Conservation (phyloP, 2,329 filamentous ascomycete genomes). For the Eutypella sp. region DNA sequence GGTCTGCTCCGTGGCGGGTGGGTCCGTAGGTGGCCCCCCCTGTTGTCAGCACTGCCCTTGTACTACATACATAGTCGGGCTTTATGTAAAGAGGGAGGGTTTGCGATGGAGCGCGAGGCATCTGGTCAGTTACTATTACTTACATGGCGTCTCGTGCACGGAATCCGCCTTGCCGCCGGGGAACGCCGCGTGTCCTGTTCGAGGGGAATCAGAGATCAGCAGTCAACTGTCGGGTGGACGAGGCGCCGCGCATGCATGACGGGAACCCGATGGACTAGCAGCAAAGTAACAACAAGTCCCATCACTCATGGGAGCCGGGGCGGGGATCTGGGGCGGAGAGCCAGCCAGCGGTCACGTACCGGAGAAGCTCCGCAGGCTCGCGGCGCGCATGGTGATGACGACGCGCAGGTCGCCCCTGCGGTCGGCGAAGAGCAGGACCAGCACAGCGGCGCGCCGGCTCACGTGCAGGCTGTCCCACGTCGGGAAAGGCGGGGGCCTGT, state of each 20-base stretch:
- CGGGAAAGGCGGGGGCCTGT: slow-evolving; percentile 55
- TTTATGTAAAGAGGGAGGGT: too few relatives aligned
- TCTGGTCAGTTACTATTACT: slow-evolving; percentile 15
- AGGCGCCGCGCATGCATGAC: slow-evolving; percentile 61
- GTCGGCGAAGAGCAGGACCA: slow-evolving; percentile 86
- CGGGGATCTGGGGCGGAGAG: not conserved
- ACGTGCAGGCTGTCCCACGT: slow-evolving; percentile 58
- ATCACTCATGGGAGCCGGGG: too few relatives aligned
- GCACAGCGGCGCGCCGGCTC: slow-evolving; percentile 73
- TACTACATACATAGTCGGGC: not conserved
- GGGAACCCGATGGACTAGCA: too few relatives aligned
- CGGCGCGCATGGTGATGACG: slow-evolving; percentile 64
- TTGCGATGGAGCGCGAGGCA: too few relatives aligned
- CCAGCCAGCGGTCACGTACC: slow-evolving; percentile 32
- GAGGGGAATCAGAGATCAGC: slow-evolving; percentile 2
- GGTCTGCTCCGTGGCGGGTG: slow-evolving; percentile 41
- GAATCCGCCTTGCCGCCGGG: slow-evolving; percentile 71
- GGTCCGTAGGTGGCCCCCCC: not conserved
- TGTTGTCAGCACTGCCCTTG: not conserved
- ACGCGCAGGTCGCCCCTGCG: slow-evolving; percentile 70
- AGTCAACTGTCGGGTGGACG: slow-evolving; percentile 38
- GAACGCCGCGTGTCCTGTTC: slow-evolving; percentile 68
- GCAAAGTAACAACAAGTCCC: too few relatives aligned
- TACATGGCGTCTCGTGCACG: slow-evolving; percentile 55
- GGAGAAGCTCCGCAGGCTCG: slow-evolving; percentile 62